Evolutionary conservation across 805 yeast species (phyloP), one percentile per base, ranked within the genome.

Genomic region (Alloascoidea africana): DNA sequence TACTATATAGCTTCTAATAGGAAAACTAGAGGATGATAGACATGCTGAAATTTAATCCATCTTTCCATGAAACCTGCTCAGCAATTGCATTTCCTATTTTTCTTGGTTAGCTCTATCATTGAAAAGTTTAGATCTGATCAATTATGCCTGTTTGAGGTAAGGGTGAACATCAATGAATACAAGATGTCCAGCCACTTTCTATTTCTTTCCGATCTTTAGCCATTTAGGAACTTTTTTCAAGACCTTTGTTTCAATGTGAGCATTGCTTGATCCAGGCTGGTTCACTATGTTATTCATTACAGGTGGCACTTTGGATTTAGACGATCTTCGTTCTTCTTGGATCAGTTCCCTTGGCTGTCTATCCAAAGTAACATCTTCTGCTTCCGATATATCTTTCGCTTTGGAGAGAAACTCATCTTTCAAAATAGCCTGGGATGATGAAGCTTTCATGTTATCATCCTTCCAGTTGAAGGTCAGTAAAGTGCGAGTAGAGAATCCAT

Each of bases 401-500:
- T 47, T 35, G 3, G 46, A 27, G 27, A 61, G 36, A 35, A 38
- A 45, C 34, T 44, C 39, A 4, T 40, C 37, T 19, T 39, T 41
- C 16, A 44, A 35, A 27, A 46, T 32, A 5, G 35, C 18, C 13
- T 17, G 32, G 27, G 33, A 34, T 4, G 33, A 34, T 13, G 27
- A 23, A 36, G 8, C 32, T 34, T 36, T 18, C 39, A 50, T 50
- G 2, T 37, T n/a, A 38, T 56, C 57, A 2, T 41, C 39, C 18
- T 44, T 36, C 47, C 53, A 50, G 15, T 59, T 58, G 36, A 68
- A 60, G 4, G 61, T 32, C 11, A 71, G 43, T 32, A 70, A 46
- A 5, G 65, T 69, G 41, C 74, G 66, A 11, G 65, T 45, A 2
- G 70, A 69, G 40, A 75, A 63, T 2, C 55, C 51, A 38, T 62